Percentiles rank a stretch among this genome's conserved stretches.
Conservation (phyloP, 106 monocot genomes). For the Dendrobium catenatum region DNA sequence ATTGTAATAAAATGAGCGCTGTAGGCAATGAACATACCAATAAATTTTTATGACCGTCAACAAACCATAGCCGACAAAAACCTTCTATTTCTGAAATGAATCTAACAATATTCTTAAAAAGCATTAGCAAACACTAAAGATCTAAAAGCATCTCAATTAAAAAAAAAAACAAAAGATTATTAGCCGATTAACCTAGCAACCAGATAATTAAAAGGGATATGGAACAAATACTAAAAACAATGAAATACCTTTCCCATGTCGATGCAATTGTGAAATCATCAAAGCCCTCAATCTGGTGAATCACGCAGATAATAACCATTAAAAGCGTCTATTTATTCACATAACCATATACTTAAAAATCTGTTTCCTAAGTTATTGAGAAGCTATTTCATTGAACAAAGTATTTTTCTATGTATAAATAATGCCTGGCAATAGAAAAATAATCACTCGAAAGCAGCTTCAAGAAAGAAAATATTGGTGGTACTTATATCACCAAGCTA, state of each 20-base stretch:
- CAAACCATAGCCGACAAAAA: slow-evolving; percentile 73
- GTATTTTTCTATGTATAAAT: background rate
- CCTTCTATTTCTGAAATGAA: slow-evolving; percentile 97
- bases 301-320: background rate
- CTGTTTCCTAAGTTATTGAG: background rate
- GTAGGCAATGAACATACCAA: slow-evolving; percentile 37
- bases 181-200: background rate
- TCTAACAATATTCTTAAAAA: slow-evolving; percentile 27
- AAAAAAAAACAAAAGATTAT: background rate
- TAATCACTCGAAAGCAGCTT: background rate
- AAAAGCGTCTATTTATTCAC: background rate
- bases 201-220: background rate
- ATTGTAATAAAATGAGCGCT: background rate
- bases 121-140: background rate
- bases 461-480: background rate
- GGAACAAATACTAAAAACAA: background rate
- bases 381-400: background rate
- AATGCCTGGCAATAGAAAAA: background rate
- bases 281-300: slow-evolving; percentile 71
- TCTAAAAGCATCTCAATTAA: background rate
- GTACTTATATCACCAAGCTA: background rate
- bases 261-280: slow-evolving; percentile 99
- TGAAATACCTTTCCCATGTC: slow-evolving; percentile 89
- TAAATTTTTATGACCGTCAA: slow-evolving; percentile 79
- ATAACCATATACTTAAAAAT: background rate